Conservation (phyloP, 306 rosid species). For the Trifolium dubium region DNA sequence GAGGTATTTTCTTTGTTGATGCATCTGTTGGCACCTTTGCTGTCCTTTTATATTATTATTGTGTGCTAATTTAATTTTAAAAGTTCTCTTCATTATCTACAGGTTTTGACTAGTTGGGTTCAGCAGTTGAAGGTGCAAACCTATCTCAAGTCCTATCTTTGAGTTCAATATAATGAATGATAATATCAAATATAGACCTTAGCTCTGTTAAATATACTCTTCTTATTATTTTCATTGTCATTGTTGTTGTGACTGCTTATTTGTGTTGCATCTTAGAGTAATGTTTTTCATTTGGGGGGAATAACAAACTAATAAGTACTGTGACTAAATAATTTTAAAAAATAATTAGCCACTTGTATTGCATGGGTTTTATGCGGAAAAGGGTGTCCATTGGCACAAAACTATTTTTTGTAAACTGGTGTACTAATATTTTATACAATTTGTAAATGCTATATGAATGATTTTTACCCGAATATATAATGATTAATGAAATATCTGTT, state of each 20-base stretch:
- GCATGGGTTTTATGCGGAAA: slow-evolving; percentile 34
- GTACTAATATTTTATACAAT: slow-evolving; percentile 3
- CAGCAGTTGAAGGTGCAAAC: slow-evolving; percentile 77
- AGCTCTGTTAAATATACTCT: slow-evolving; percentile 28
- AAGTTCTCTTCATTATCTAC: slow-evolving; percentile 41
- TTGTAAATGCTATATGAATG: slow-evolving; percentile 24
- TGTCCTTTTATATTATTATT: slow-evolving; percentile 15
- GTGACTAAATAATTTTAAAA: slow-evolving; percentile 23
- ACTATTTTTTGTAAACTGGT: slow-evolving; percentile 22
- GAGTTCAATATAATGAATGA: slow-evolving; percentile 34
- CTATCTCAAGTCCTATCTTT: slow-evolving; percentile 36
- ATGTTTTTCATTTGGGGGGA: slow-evolving; percentile 23
- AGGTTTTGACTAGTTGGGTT: slow-evolving; percentile 79
- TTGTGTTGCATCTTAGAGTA: slow-evolving; percentile 23
- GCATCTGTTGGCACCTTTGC: slow-evolving; percentile 30
- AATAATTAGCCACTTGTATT: slow-evolving; percentile 3
- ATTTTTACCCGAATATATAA: slow-evolving; percentile 22
- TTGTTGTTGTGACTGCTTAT: slow-evolving; percentile 16
- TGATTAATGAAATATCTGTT: slow-evolving; percentile 37
- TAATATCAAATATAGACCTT: slow-evolving; percentile 16
- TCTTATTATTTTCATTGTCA: slow-evolving; percentile 32
- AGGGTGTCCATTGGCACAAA: slow-evolving; percentile 18
- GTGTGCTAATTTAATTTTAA: slow-evolving; percentile 35
- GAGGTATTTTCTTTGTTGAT: slow-evolving; percentile 59
- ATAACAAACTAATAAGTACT: slow-evolving; percentile 18